phyloP scores from a whole-genome alignment of 192 early-diverging fungal species.

The Rhizophlyctis rosea region DNA sequence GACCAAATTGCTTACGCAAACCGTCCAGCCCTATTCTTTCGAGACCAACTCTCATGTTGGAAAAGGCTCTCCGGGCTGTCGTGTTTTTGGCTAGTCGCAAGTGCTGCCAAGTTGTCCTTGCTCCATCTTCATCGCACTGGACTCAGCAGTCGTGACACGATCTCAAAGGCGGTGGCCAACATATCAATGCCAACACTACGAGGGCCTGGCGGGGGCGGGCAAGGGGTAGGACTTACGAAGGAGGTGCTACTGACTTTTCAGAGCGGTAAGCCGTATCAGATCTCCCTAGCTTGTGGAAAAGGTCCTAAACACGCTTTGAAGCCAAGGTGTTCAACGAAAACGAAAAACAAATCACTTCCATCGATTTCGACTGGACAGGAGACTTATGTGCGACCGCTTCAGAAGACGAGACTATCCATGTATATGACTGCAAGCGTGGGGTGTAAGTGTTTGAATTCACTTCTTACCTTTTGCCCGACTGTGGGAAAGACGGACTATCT shows the following conservation, averaged over 20 bases:
- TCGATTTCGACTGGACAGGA: conserved; percentile 79
- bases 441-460: conserved; percentile 51
- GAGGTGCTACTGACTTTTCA: not conserved
- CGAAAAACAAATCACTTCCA: conserved; percentile 66
- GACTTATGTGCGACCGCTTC: conserved; percentile 74
- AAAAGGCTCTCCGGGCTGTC: too few species aligned
- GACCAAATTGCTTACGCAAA: too few species aligned
- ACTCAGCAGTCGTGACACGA: too few species aligned
- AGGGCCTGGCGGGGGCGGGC: not conserved
- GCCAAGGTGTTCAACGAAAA: conserved; percentile 79
- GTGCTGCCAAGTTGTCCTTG: too few species aligned
- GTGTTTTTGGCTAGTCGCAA: too few species aligned
- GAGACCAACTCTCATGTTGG: too few species aligned
- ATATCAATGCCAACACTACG: too few species aligned
- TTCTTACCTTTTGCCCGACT: not conserved
- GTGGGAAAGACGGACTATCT: not conserved
- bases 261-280: not conserved
- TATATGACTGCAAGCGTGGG: conserved; percentile 81
- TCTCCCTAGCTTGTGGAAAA: not conserved
- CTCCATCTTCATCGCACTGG: too few species aligned
- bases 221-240: not conserved
- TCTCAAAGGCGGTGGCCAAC: too few species aligned
- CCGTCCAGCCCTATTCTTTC: too few species aligned
- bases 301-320: conserved; percentile 29
- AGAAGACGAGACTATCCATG: conserved; percentile 79